A percentile compares a stretch with the other conserved stretches of the same genome.
phyloP scores from a whole-genome alignment of 495 filamentous ascomycete genomes.

The Patellaria atrata region DNA sequence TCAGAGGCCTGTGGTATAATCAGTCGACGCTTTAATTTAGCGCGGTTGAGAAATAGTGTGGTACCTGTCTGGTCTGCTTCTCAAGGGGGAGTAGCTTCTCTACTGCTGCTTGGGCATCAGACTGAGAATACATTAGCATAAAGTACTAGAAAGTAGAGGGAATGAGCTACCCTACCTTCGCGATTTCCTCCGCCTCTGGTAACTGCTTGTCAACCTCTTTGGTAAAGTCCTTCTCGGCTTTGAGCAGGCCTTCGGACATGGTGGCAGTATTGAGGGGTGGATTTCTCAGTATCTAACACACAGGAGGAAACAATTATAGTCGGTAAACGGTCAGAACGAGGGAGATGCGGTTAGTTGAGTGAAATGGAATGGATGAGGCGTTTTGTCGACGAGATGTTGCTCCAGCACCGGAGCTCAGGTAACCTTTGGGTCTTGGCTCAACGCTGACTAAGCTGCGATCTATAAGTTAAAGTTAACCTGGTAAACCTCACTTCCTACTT shows the following conservation, averaged over 20 bases:
- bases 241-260: constrained; percentile 50
- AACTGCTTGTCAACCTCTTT: constrained; percentile 86
- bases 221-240: constrained; percentile 64
- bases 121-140: constrained; percentile 31
- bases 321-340: too few species aligned
- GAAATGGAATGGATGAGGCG: too few species aligned
- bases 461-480: too few species aligned
- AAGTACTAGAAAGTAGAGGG: background rate
- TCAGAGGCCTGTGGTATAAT: constrained; percentile 58
- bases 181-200: constrained; percentile 74
- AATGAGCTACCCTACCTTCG: constrained; percentile 44
- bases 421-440: too few species aligned
- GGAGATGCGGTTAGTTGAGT: too few species aligned
- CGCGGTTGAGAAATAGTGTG: constrained; percentile 5
- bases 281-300: too few species aligned
- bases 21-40: background rate
- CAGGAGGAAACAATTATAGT: too few species aligned
- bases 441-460: too few species aligned
- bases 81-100: constrained; percentile 84
- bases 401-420: too few species aligned
- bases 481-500: too few species aligned
- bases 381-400: too few species aligned
- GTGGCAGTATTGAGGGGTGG: too few species aligned
- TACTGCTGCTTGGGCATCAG: constrained; percentile 67
- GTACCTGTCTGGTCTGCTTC: constrained; percentile 92